Base-by-base conservation (phyloP, 1,284 basidiomycete genomes). In the Irpex sp. region DNA sequence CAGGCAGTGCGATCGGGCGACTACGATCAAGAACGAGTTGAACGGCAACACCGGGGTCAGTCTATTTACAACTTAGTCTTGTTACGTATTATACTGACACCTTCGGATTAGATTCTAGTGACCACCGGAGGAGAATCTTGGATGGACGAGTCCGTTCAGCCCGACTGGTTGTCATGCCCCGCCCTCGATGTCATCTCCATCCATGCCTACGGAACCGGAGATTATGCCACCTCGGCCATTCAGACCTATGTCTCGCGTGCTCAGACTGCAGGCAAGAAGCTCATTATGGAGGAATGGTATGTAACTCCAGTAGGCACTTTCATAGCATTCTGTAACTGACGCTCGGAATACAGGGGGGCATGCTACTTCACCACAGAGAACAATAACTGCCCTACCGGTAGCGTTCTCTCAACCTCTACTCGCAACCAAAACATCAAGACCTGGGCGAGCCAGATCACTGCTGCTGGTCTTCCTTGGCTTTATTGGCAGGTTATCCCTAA, bases 51-150 rank as follows among this genome's bases (percentile, higher is more conserved):
- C 70, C 55, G 72, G 71, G 3, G 74, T 75, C 55, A 37, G 69
- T 66, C 1, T 21, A 21, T 19, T 19, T 26, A 19, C 31, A 34
- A 6, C 31, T 34, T 1, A 37, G 19, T 51, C n/a, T 44, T 62
- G 37, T 36, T 13, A 4, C 15, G 2, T 8, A 3, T 2, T 36
- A 49, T 13, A n/a, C 13, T 26, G n/a, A 36, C 31, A 34, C 40
- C 36, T 31, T 17, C 5, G 5, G 5, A 26, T 8, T 40, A 70
- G 71, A 79, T 79, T 57, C 68, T 76, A 4, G 70, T 80, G 52
- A 73, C 71, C 19, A 77, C 78, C 5, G 78, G 79, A 11, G 79
- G 78, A 49, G 77, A 76, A 59, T 78, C 75, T 17, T 78, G 72
- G 63, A 68, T 75, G 58, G 59, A 66, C 21, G 73, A 75, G 60